Percentiles rank a stretch among this genome's conserved stretches.
Evolutionary conservation across 2,329 filamentous ascomycete species (phyloP).

Genomic region (Pseudocercospora musae): DNA sequence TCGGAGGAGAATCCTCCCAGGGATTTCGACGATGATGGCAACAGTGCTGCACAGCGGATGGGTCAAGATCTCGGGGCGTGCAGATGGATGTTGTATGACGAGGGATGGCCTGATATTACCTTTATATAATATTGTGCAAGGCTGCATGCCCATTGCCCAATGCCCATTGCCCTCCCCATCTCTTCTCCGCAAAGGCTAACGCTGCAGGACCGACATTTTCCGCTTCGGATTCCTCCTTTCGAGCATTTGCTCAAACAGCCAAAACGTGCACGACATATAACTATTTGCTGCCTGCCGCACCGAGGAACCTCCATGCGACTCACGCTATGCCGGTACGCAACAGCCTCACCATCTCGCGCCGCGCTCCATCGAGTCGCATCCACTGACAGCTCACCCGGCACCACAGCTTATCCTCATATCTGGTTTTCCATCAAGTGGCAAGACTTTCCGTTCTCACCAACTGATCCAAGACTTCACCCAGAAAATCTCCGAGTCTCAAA

Average conservation of each 20-base stretch:
- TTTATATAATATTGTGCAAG: neutral
- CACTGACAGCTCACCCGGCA: neutral
- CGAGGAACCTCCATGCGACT: neutral
- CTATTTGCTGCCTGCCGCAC: neutral
- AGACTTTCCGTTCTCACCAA: constrained; percentile 60
- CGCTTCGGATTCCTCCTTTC: no score
- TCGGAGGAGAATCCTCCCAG: neutral
- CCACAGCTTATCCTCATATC: constrained; percentile 30
- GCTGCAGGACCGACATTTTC: no score
- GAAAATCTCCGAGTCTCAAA: constrained; percentile 50
- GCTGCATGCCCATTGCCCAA: no score
- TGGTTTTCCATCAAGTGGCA: constrained; percentile 57
- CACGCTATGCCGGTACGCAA: constrained; percentile 10
- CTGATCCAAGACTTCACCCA: constrained; percentile 62
- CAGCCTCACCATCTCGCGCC: neutral
- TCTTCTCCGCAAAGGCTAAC: no score
- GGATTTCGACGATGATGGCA: neutral
- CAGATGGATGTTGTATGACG: neutral
- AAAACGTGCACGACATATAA: neutral
- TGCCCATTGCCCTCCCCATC: no score
- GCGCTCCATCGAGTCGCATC: neutral
- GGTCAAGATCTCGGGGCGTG: neutral
- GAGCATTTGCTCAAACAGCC: neutral
- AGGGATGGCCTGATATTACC: neutral
- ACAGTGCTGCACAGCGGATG: neutral